Evolutionary conservation across 495 filamentous ascomycete species (phyloP).

Genomic region (Aspergillus wentii): DNA sequence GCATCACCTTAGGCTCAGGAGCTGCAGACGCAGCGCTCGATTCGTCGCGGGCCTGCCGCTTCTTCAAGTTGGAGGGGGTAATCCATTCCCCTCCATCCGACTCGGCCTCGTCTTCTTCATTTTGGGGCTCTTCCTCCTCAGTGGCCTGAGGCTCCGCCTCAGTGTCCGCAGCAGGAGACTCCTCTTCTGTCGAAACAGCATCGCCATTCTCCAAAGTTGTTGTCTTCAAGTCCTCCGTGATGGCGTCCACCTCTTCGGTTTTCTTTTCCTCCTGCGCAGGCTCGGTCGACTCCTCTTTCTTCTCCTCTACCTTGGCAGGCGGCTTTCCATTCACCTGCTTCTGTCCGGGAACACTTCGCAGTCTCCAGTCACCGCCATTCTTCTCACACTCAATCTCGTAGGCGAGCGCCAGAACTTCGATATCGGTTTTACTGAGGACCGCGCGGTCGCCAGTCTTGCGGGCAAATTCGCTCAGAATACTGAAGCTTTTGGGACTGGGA

Average conservation of each 20-base stretch:
- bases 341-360: constrained; percentile 73
- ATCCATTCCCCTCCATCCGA: constrained; percentile 86
- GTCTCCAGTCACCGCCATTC: constrained; percentile 77
- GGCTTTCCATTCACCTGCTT: constrained; percentile 68
- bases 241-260: constrained; percentile 23
- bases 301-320: constrained; percentile 38
- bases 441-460: constrained; percentile 83
- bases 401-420: constrained; percentile 81
- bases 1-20: constrained; percentile 56
- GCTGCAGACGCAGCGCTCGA: constrained; percentile 40
- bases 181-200: constrained; percentile 9
- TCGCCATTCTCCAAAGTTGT: constrained; percentile 15
- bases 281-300: constrained; percentile 24
- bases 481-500: constrained; percentile 70
- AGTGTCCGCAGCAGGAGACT: constrained; percentile 3
- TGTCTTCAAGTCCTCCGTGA: constrained; percentile 23
- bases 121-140: constrained; percentile 14
- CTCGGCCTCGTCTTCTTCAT: constrained; percentile 45
- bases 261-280: constrained; percentile 11
- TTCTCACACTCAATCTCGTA: constrained; percentile 87
- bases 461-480: constrained; percentile 78
- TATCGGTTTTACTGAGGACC: constrained; percentile 81
- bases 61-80: constrained; percentile 86
- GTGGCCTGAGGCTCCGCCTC: constrained; percentile 12
- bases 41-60: constrained; percentile 66